A percentile compares a stretch with the other conserved stretches of the same genome.
These are phyloP conservation scores for Fusarium subglutinans DNA, from an alignment of 2,329 filamentous ascomycete species.

Conservation along the genomic window DNA sequence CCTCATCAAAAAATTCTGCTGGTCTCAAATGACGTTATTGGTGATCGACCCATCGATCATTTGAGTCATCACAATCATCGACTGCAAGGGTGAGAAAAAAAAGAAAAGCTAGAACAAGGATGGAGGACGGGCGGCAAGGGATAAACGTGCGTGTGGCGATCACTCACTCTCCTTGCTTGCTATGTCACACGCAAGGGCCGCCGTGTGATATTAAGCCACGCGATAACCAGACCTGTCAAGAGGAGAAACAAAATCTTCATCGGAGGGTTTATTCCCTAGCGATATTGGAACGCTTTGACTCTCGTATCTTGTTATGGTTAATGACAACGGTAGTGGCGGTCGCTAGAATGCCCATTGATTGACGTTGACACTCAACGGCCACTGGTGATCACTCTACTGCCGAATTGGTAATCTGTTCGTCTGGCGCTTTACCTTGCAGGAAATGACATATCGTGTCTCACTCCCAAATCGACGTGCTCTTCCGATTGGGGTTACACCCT, in stretches of 20 bases:
- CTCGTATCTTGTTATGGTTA: not conserved
- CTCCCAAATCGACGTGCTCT: not conserved
- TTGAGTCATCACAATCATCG: not conserved
- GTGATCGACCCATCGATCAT: not conserved
- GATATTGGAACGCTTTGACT: not conserved
- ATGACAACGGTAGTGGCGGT: not conserved
- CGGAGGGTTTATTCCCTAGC: not conserved
- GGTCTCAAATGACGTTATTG: not conserved
- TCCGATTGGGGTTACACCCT: not conserved
- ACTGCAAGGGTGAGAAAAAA: not conserved
- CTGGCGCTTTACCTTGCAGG: not conserved
- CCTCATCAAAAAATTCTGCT: not conserved
- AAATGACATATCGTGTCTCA: constrained; percentile 3
- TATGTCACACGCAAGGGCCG: not conserved
- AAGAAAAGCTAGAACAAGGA: not conserved
- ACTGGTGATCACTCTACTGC: not conserved
- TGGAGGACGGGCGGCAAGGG: not conserved
- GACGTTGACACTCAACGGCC: not conserved
- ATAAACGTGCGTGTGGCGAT: not conserved
- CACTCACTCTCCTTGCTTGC: not conserved
- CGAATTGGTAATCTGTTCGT: not conserved
- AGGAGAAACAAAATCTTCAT: not conserved
- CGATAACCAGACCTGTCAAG: not conserved
- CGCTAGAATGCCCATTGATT: not conserved
- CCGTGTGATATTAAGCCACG: not conserved